These are phyloP conservation scores for Brettanomyces nanus DNA, from an alignment of 805 yeast species.

Conservation along the genomic window DNA sequence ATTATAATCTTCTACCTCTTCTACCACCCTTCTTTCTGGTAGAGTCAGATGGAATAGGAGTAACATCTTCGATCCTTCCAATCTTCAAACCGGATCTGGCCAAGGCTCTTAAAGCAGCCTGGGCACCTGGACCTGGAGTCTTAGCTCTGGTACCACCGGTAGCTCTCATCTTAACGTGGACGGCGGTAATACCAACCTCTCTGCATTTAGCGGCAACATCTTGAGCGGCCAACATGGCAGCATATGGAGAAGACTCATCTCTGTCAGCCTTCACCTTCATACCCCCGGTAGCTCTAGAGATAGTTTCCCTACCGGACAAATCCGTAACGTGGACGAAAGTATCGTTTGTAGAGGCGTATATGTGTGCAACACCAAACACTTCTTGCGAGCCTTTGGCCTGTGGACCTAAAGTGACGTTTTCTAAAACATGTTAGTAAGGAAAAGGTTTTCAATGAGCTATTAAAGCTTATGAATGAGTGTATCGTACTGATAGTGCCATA, in stretches of 20 bases:
- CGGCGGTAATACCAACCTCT: slow-evolving; percentile 99
- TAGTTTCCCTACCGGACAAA: slow-evolving; percentile 99
- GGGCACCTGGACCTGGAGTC: slow-evolving; percentile 99
- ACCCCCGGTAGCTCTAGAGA: slow-evolving; percentile 99
- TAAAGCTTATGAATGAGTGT: too few relatives aligned
- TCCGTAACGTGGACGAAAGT: slow-evolving; percentile 99
- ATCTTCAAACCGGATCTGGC: slow-evolving; percentile 99
- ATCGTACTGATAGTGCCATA: too few relatives aligned
- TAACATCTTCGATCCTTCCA: slow-evolving; percentile 99
- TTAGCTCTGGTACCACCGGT: slow-evolving; percentile 99
- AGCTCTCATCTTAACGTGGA: slow-evolving; percentile 99
- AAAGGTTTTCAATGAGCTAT: too few relatives aligned
- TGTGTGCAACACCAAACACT: slow-evolving; percentile 99
- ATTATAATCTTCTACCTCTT: slow-evolving; percentile 99
- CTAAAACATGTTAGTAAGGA: too few relatives aligned
- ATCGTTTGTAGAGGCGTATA: slow-evolving; percentile 99
- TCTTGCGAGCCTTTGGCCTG: slow-evolving; percentile 96
- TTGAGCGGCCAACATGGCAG: slow-evolving; percentile 99
- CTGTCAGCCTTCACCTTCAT: slow-evolving; percentile 99
- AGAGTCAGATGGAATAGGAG: slow-evolving; percentile 99
- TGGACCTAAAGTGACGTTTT: slow-evolving; percentile 64
- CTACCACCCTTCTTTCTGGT: slow-evolving; percentile 99
- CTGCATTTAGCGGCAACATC: slow-evolving; percentile 98
- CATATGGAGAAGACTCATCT: slow-evolving; percentile 99
- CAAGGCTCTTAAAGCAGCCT: slow-evolving; percentile 96